Evolutionary conservation across 2,329 filamentous ascomycete species (phyloP), one percentile per base, ranked within the genome.

Genomic region (Sarocladium kiliense): DNA sequence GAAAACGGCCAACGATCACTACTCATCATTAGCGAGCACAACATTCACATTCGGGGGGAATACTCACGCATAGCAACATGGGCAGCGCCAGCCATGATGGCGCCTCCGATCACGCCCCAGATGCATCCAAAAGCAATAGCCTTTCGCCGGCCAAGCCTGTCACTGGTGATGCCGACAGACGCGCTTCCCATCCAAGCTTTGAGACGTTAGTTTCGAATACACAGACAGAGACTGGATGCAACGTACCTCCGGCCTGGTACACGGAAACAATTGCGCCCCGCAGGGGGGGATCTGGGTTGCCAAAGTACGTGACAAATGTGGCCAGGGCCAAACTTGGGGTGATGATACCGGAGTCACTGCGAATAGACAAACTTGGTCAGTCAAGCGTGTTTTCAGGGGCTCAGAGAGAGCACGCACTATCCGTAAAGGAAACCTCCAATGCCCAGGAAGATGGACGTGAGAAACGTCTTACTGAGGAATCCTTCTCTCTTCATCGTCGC

Each of bases 391-490:
- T 6, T 5, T 6, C 2, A 3, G 23, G 10, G 3, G 11, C 41
- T 25, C 11, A 23, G 41, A 45, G 7, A 45, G 41, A 3, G 30
- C 6, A 59, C 68, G 61, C 26, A 71, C 69, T 64, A 73, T 56
- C 71, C 71, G 54, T 73, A 73, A 27, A 73, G 67, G 54, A 73
- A 73, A 0, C 70, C 71, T 32, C 71, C 71, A n/a, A 72, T 65
- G 19, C 71, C 71, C 2, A 74, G 61, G 25, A 73, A 68, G 16
- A 73, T 53, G 2, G 71, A 69, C 1, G 71, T 72, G 3, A 73
- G 53, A 54, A 73, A 72, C 1, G 71, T 65, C 59, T 71, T 73
- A 53, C 66, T 71, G 4, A 73, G 47, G 67, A 68, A 68, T 37
- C 60, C 65, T 57, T 59, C 56, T 19, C 54, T 61, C 60, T 63